Conservation (phyloP, 441 rosid species). For the Jatropha multifida region DNA sequence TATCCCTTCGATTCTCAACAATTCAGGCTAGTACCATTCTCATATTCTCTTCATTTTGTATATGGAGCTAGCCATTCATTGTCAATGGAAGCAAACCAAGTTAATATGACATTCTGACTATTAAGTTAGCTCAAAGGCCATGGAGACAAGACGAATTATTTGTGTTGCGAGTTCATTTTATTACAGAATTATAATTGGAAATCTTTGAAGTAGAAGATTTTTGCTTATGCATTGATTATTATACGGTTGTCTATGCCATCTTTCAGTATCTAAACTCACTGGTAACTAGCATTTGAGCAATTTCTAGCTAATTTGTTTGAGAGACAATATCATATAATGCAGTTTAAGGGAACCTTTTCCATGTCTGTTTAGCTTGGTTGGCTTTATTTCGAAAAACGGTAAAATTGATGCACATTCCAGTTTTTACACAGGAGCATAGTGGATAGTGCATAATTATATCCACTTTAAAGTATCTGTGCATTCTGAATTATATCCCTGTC, state of each 20-base stretch:
- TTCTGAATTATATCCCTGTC: not conserved
- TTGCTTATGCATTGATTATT: not conserved
- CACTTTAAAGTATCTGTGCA: not conserved
- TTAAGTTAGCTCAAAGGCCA: not conserved
- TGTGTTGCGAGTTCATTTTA: not conserved
- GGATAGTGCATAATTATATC: not conserved
- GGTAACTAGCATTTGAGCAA: no score
- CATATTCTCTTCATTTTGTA: not conserved
- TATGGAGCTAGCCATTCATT: not conserved
- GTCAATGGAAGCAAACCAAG: not conserved
- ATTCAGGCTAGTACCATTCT: slow-evolving; percentile 41
- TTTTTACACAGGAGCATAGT: not conserved
- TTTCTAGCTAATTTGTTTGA: no score
- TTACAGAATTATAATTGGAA: not conserved
- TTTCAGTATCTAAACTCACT: not conserved
- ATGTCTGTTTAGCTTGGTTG: not conserved
- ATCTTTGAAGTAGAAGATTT: not conserved
- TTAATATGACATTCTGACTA: not conserved
- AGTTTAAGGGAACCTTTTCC: not conserved
- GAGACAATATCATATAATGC: not conserved
- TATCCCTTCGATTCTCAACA: slow-evolving; percentile 49
- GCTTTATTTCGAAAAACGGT: not conserved
- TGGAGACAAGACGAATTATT: no score
- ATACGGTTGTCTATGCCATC: not conserved
- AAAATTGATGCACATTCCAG: not conserved